Base-by-base conservation (phyloP, 768 basidiomycete genomes). In the Termitomyces heimii region DNA sequence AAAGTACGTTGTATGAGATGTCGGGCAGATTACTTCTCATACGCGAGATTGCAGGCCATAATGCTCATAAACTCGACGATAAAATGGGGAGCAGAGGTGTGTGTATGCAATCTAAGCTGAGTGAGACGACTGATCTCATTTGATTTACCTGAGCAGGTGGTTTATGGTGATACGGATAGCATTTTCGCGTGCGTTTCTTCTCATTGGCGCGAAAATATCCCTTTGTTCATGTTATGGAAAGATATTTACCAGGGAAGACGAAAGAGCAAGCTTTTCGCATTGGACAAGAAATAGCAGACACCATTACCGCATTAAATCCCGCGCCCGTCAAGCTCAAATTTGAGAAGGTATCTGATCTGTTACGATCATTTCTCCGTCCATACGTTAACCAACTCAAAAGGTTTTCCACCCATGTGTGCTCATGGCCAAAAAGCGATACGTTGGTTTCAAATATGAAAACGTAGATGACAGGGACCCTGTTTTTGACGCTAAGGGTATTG, bases 341-440 rank as follows among this genome's bases (percentile, higher is more conserved):
- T 63, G 97, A 99, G 70, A 99, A 99, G 84, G 94, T 89, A 51
- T 29, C 5, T 68, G 18, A 18, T 24, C 6, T 14, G 34, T 55
- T n/a, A 40, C 45, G n/a, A n/a, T n/a, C 9, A n/a, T 24, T 9
- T 13, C 48, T 26, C 42, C n/a, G n/a, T 37, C 46, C 22, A 34
- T 12, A 37, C 40, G 24, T 31, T n/a, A 13, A n/a, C 20, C 18
- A 46, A n/a, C 37, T 18, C 34, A n/a, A 40, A 31, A 96, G 94
- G 94, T 98, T 4, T 98, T 98, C 68, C 79, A 94, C 44, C 94
- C 94, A 2, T 95, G 91, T 64, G 85, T 98, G 0, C 79, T 99
- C n/a, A 82, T 97, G 80, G 92, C 96, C 2, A 99, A 99, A 79
- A 99, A 99, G 69, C 84, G 96, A 63, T 99, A 99, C 63, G 96